A percentile compares a stretch with the other conserved stretches of the same genome.
Conservation (phyloP, 352 stramenopile genomes). For the Phytophthora agathidicida region DNA sequence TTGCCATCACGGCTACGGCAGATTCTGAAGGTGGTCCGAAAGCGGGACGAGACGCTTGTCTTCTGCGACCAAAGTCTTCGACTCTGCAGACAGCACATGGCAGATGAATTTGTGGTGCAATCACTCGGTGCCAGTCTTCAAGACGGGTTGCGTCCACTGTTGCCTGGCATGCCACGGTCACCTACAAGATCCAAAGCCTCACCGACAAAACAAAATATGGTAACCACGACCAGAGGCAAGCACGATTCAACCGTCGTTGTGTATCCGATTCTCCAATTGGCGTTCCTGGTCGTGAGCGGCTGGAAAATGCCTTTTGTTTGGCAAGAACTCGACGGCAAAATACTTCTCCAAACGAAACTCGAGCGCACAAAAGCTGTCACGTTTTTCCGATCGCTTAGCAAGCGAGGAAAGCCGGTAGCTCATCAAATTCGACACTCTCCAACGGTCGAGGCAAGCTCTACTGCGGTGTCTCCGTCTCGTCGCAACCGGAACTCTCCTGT, state of each 20-base stretch:
- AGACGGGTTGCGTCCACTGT: constrained; percentile 26
- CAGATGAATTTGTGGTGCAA: constrained; percentile 41
- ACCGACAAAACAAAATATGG: constrained; percentile 17
- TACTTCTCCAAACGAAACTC: constrained; percentile 45
- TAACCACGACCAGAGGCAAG: constrained; percentile 3
- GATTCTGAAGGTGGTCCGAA: constrained; percentile 23
- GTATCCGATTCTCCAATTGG: constrained; percentile 53
- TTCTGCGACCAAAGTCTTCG: constrained; percentile 48
- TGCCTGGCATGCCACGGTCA: constrained; percentile 13
- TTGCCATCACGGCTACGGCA: constrained; percentile 20
- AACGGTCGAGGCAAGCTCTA: neutral
- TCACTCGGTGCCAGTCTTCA: constrained; percentile 29
- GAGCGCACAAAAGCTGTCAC: constrained; percentile 60
- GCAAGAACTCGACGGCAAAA: constrained; percentile 41
- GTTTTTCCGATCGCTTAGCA: constrained; percentile 53
- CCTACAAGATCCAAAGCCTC: constrained; percentile 15
- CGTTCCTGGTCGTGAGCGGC: constrained; percentile 51
- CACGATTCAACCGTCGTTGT: neutral
- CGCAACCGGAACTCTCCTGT: constrained; percentile 20
- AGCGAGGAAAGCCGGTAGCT: constrained; percentile 23
- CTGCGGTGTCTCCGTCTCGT: constrained; percentile 7
- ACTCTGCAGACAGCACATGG: constrained; percentile 49
- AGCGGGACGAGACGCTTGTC: constrained; percentile 30
- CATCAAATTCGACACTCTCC: constrained; percentile 3
- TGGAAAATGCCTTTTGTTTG: constrained; percentile 45